phyloP scores from a whole-genome alignment of 192 early-diverging fungal genomes.

The Coemansia sp. region DNA sequence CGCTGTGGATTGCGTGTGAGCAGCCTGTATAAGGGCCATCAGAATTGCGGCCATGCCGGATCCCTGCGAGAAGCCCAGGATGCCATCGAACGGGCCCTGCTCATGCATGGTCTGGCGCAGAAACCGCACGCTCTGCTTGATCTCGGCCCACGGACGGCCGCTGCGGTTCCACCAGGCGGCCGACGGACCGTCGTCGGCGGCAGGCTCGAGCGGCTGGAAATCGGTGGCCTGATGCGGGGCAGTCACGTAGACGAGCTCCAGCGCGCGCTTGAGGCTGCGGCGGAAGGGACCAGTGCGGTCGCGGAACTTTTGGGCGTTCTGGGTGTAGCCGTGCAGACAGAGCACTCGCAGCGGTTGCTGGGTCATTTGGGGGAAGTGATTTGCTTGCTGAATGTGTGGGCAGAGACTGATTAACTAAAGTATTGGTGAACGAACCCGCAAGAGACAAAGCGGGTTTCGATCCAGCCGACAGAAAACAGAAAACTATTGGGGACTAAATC shows the following conservation, averaged over 20 bases:
- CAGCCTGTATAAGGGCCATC: slow-evolving; percentile 10
- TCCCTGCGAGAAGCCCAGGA: slow-evolving; percentile 47
- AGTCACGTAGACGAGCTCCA: slow-evolving; percentile 19
- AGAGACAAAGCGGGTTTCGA: neutral
- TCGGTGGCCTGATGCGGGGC: slow-evolving; percentile 27
- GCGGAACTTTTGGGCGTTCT: slow-evolving; percentile 34
- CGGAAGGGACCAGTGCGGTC: slow-evolving; percentile 41
- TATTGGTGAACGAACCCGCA: neutral
- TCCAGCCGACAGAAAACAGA: too few species aligned
- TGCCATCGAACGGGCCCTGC: slow-evolving; percentile 34
- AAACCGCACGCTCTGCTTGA: slow-evolving; percentile 1
- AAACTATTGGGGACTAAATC: neutral
- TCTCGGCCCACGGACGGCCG: slow-evolving; percentile 3
- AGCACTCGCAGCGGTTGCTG: slow-evolving; percentile 19
- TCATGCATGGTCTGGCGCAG: neutral
- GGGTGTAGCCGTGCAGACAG: slow-evolving; percentile 49
- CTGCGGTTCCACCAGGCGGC: slow-evolving; percentile 41
- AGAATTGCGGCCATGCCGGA: slow-evolving; percentile 33
- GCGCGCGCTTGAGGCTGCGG: slow-evolving; percentile 7
- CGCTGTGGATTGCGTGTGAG: neutral
- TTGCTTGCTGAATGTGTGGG: too few species aligned
- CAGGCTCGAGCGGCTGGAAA: neutral
- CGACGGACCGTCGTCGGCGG: neutral
- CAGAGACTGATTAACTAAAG: too few species aligned
- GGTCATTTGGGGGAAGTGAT: too few species aligned